phyloP scores from a whole-genome alignment of 148 eudicot species.

The Euryodendron excelsum region DNA sequence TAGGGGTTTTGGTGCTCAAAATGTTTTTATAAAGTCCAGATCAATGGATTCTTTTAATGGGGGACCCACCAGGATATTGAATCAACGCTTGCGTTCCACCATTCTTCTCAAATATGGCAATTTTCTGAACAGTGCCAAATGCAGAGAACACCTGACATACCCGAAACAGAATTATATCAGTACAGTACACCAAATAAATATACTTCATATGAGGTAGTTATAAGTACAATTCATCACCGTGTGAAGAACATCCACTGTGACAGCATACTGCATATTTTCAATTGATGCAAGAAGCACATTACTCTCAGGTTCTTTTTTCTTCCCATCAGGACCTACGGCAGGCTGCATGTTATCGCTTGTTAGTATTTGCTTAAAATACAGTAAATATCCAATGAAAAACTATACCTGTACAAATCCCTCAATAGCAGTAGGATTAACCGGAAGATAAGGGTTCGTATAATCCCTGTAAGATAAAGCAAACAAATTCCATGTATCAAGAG shows the following conservation, averaged over 20 bases:
- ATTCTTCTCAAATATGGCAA: conserved; percentile 86
- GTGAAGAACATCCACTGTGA: conserved; percentile 71
- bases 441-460: conserved; percentile 87
- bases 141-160: conserved; percentile 66
- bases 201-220: not conserved
- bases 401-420: conserved; percentile 67
- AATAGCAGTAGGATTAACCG: conserved; percentile 78
- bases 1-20: no score
- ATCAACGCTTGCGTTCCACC: conserved; percentile 75
- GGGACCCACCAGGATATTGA: conserved; percentile 71
- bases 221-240: conserved; percentile 42
- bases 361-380: conserved; percentile 10
- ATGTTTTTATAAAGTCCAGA: not conserved
- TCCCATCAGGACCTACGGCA: conserved; percentile 69
- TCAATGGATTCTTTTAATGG: not conserved
- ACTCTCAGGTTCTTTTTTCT: conserved; percentile 60
- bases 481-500: not conserved
- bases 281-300: conserved; percentile 81
- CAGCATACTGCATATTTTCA: conserved; percentile 81
- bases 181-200: not conserved
- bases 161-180: not conserved
- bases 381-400: not conserved
- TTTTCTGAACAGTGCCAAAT: conserved; percentile 78
- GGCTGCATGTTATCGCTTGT: conserved; percentile 38
- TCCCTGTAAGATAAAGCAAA: conserved; percentile 52